A percentile compares a stretch with the other conserved stretches of the same genome.
Conservation (phyloP, 139 green algal species). For the Coelastrella sp. region DNA sequence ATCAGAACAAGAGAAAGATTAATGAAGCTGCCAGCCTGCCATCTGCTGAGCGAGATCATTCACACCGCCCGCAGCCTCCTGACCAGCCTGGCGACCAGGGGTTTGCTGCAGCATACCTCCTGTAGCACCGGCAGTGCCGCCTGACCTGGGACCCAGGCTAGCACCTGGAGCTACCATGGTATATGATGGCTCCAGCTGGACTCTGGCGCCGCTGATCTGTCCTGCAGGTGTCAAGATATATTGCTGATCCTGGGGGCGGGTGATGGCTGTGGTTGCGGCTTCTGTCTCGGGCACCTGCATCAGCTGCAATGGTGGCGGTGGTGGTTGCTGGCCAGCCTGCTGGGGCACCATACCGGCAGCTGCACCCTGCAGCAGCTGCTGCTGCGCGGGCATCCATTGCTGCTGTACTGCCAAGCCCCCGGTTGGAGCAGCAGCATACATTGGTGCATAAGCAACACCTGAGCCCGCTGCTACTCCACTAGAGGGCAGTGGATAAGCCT, state of each 20-base stretch:
- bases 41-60: conserved; percentile 36
- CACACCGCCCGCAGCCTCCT: background rate
- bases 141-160: background rate
- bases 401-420: conserved; percentile 2
- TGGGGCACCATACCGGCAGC: background rate
- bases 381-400: background rate
- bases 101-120: background rate
- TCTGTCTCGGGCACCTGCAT: background rate
- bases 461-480: background rate
- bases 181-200: background rate
- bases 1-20: background rate
- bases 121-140: background rate
- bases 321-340: conserved; percentile 23
- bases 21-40: conserved; percentile 26
- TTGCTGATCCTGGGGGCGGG: background rate
- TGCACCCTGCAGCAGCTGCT: background rate
- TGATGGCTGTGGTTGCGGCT: background rate
- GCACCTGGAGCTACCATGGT: background rate
- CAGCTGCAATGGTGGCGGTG: conserved; percentile 14
- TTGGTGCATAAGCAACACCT: conserved; percentile 11
- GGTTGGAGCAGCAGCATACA: conserved; percentile 11
- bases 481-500: background rate
- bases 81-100: background rate
- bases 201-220: background rate
- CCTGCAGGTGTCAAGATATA: conserved; percentile 15